Base-by-base conservation (phyloP, 805 yeast genomes). In the Wickerhamomyces ciferrii region DNA sequence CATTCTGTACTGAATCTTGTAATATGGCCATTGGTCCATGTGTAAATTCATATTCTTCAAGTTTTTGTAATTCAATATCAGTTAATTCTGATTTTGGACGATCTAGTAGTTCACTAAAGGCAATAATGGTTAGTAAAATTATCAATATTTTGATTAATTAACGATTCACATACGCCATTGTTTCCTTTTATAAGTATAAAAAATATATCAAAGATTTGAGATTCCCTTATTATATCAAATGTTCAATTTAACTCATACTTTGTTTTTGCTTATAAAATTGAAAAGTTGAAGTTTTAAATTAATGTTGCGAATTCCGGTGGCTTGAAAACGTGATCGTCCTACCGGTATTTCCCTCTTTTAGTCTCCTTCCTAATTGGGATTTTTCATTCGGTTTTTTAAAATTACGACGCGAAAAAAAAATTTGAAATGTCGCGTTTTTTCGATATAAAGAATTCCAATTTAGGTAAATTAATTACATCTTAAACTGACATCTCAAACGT, bases 1-100 rank as follows among this genome's bases (percentile, higher is more conserved):
- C 83, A 45, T 80, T 76, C 49, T 81, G 76, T 37, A 89, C 84
- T 0, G 98, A 90, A 41, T 83, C 81, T 54, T 90, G 88, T n/a
- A 94, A 76, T 24, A 94, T 73, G 4, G 92, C 81, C 75, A 94
- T 76, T 14, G 99, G 99, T 0, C 99, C 99, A 66, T 89, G 78
- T 48, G 78, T 74, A 59, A 88, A 87, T 63, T 92, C 97, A 60
- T 83, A 89, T 60, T 91, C 96, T 63, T 92, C 98, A 31, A 91
- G 71, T 54, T 80, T 83, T 44, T 80, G 83, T 27, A 89, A 76
- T 61, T 94, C 97, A 19, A 76, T 75, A 53, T 85, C 88, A 10
- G 90, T 79, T 43, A 92, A 74, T 58, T 91, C 97, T 5, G 87
- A 75, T 53, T 85, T 80, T 24, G 95, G 90, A 50, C 83, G 79